Percentiles rank a stretch among this genome's conserved stretches.
These are phyloP conservation scores for Boletus austroedulis DNA, from an alignment of 1,284 basidiomycete genomes.

Conservation along the genomic window DNA sequence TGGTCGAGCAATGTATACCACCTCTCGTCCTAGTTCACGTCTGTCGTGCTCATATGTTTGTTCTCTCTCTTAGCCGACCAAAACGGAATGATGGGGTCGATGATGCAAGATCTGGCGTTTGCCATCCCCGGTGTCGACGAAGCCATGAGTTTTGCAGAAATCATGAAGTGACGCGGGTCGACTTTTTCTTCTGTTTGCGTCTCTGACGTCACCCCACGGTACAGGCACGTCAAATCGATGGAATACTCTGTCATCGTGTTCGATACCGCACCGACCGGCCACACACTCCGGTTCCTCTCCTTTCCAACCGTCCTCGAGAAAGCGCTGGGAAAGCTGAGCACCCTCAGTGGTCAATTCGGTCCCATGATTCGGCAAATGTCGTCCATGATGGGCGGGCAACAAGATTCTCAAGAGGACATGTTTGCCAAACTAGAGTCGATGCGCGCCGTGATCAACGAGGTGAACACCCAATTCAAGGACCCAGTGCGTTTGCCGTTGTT, in stretches of 20 bases:
- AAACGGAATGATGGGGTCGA: slow-evolving; percentile 95
- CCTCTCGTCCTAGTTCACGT: not conserved
- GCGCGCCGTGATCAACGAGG: slow-evolving; percentile 96
- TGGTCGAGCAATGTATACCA: slow-evolving; percentile 91
- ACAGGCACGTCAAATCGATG: slow-evolving; percentile 99
- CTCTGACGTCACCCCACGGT: slow-evolving; percentile 3
- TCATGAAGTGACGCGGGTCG: slow-evolving; percentile 84
- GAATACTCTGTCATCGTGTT: slow-evolving; percentile 99
- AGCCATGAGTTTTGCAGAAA: slow-evolving; percentile 99
- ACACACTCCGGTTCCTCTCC: slow-evolving; percentile 96
- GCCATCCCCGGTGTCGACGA: slow-evolving; percentile 99
- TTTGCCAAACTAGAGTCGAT: slow-evolving; percentile 97
- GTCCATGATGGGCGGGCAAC: slow-evolving; percentile 90
- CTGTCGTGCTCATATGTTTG: slow-evolving; percentile 4
- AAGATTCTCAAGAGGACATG: slow-evolving; percentile 91
- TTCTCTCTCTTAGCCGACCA: slow-evolving; percentile 62
- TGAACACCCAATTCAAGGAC: slow-evolving; percentile 99
- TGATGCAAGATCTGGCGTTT: slow-evolving; percentile 99
- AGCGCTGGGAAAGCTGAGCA: slow-evolving; percentile 91
- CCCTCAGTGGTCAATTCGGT: slow-evolving; percentile 89
- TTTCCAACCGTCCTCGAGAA: slow-evolving; percentile 99
- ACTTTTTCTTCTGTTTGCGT: not conserved
- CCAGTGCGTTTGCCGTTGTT: slow-evolving; percentile 55
- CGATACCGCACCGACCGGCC: slow-evolving; percentile 97
- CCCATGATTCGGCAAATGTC: slow-evolving; percentile 98